Evolutionary conservation across 2,329 filamentous ascomycete species (phyloP).

Genomic region (Fusarium ambrosium): DNA sequence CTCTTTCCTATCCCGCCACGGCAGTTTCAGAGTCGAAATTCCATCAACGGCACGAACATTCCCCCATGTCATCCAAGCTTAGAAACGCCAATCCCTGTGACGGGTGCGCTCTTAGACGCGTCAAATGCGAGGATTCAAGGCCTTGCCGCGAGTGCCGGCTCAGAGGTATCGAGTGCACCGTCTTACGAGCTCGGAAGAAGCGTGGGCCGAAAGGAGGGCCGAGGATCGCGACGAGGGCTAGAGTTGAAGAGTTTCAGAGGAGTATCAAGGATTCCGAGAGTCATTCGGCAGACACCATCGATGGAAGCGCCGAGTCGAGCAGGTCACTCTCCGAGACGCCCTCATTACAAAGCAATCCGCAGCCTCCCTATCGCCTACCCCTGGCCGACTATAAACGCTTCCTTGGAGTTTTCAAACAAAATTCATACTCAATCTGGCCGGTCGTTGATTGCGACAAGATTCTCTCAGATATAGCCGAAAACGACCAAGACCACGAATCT

Average conservation of each 20-base stretch:
- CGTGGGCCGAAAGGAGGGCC: conserved; percentile 36
- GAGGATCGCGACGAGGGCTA: conserved; percentile 29
- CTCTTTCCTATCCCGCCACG: conserved; percentile 11
- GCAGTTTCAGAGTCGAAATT: not conserved
- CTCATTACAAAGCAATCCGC: not conserved
- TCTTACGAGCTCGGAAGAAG: conserved; percentile 27
- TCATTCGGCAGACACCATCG: not conserved
- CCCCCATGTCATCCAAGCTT: conserved; percentile 22
- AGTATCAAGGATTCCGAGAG: conserved; percentile 19
- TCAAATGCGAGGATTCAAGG: conserved; percentile 35
- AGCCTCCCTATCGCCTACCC: conserved; percentile 27
- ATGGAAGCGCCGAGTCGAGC: not conserved
- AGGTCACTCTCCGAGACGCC: not conserved
- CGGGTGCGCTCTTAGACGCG: conserved; percentile 33
- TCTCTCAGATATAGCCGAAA: conserved; percentile 24
- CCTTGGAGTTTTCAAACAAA: conserved; percentile 37
- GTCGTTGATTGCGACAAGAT: conserved; percentile 41
- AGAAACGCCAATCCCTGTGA: conserved; percentile 38
- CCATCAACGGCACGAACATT: not conserved
- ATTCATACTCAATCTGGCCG: conserved; percentile 43
- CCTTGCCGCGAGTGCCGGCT: conserved; percentile 34
- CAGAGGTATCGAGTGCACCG: conserved; percentile 33
- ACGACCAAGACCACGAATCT: conserved; percentile 37
- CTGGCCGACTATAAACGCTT: conserved; percentile 39
- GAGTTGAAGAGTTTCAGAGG: conserved; percentile 32